Base-by-base conservation (phyloP, 192 early-diverging fungal genomes). In the Mortierella hygrophila region DNA sequence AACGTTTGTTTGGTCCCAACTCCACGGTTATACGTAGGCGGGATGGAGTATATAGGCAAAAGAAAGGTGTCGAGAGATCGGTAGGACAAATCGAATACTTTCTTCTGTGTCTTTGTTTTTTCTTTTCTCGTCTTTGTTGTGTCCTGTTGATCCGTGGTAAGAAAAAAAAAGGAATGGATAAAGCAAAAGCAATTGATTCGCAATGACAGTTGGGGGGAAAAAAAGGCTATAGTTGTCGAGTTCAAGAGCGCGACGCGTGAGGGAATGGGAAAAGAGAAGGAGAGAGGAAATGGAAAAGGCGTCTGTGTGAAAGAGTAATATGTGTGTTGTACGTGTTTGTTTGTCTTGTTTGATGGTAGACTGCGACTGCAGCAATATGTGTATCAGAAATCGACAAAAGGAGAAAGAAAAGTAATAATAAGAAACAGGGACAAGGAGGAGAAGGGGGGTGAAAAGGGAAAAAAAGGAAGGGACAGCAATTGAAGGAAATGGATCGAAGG, bases 1-100 rank as follows among this genome's bases (percentile, higher is more conserved):
- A 65, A 65, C 60, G 29, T 32, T 15, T 26, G 26, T 26, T 65
- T 32, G 49, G 49, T 18, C 26, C 60, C 60, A 65, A 65, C 60
- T 32, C 60, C n/a, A 32, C 29, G 60, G 49, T 20, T 52, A 4
- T 52, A 3, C 16, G 49, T 52, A 52, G 26, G 29, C 13, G 60
- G 13, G 60, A 10, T 26, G 29, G 3, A 16, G 49, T 52, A 52
- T 52, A 21, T 20, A 20, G 49, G 49, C 32, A 65, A 32, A 26
- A 15, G 2, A 10, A 32, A 65, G 11, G 60, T 32, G 29, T 32
- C 26, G 29, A 65, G 60, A 65, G 9, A 29, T 65, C 29, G 60
- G 60, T 65, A 65, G 29, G 60, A 65, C 60, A 65, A 65, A 65
- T 65, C 60, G 60, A 65, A 65, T 65, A 29, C 26, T 15, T 11